Evolutionary conservation across 2,329 filamentous ascomycete species (phyloP).

Genomic region (Exophiala calicioides): DNA sequence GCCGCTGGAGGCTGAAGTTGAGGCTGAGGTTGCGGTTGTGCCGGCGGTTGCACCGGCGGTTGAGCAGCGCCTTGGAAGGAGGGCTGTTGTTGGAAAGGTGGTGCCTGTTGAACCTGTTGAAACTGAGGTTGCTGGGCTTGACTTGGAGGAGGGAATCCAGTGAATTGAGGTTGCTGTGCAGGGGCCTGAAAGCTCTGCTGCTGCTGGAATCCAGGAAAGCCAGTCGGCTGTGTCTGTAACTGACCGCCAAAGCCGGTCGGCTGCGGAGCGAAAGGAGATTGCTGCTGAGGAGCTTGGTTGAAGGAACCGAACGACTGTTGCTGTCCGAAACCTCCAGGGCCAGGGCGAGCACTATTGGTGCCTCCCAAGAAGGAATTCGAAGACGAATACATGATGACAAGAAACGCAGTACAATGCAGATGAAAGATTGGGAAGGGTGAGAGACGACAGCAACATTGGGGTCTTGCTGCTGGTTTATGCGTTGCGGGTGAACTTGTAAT

Average conservation of each 20-base stretch:
- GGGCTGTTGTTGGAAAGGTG: slow-evolving; percentile 63
- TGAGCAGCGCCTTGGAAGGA: slow-evolving; percentile 47
- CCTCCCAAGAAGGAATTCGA: slow-evolving; percentile 83
- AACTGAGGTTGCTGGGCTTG: slow-evolving; percentile 56
- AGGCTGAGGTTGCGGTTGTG: slow-evolving; percentile 38
- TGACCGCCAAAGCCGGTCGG: slow-evolving; percentile 56
- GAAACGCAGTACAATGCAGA: slow-evolving; percentile 31
- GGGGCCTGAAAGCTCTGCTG: slow-evolving; percentile 48
- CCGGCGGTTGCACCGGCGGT: slow-evolving; percentile 55
- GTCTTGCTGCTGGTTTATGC: too few species aligned
- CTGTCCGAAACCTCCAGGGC: slow-evolving; percentile 59
- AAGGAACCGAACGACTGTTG: slow-evolving; percentile 57
- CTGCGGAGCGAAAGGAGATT: slow-evolving; percentile 58
- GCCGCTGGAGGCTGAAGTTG: slow-evolving; percentile 47
- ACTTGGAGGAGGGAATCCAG: slow-evolving; percentile 53
- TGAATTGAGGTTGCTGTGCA: slow-evolving; percentile 62
- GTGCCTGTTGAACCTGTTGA: slow-evolving; percentile 55
- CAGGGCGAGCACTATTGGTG: slow-evolving; percentile 72
- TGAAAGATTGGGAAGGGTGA: slow-evolving; percentile 27
- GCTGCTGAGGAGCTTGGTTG: slow-evolving; percentile 57
- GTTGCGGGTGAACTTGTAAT: too few species aligned
- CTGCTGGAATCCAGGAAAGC: slow-evolving; percentile 56
- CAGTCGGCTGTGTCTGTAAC: slow-evolving; percentile 68
- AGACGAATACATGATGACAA: slow-evolving; percentile 76
- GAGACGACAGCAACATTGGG: slow-evolving; percentile 17